These are phyloP conservation scores for Hanseniaspora osmophila DNA, from an alignment of 805 yeast species.

Conservation along the genomic window DNA sequence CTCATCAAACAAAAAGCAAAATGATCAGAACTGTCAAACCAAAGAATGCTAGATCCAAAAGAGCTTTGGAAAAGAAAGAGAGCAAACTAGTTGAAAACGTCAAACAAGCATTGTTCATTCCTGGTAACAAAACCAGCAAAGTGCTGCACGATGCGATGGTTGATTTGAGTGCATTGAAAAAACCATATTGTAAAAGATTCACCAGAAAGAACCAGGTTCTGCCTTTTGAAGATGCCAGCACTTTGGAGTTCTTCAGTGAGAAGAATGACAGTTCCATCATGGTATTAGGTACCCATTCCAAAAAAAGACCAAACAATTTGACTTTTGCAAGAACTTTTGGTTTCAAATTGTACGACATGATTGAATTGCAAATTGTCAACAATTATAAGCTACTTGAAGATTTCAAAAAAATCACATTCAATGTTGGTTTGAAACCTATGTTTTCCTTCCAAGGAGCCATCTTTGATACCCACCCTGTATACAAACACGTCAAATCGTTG, in stretches of 20 bases:
- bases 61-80: constrained; percentile 82
- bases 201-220: constrained; percentile 75
- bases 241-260: constrained; percentile 83
- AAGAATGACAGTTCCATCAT: constrained; percentile 83
- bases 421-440: constrained; percentile 87
- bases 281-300: constrained; percentile 66
- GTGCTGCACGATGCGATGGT: constrained; percentile 77
- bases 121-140: constrained; percentile 72
- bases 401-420: constrained; percentile 67
- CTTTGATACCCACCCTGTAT: constrained; percentile 80
- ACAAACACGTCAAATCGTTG: constrained; percentile 70
- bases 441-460: constrained; percentile 84
- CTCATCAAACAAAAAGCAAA: not conserved
- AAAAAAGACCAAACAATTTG: constrained; percentile 84
- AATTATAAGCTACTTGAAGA: constrained; percentile 63
- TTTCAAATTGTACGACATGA: constrained; percentile 82
- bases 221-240: constrained; percentile 82
- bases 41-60: constrained; percentile 86
- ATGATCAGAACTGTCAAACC: constrained; percentile 51
- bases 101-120: constrained; percentile 80
- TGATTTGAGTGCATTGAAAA: constrained; percentile 78
- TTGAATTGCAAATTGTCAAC: constrained; percentile 64
- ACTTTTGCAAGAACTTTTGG: constrained; percentile 85
- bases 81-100: constrained; percentile 81
- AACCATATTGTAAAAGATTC: constrained; percentile 80